phyloP scores from a whole-genome alignment of 1,139 yeast species.

The Zygosaccharomyces sapae region DNA sequence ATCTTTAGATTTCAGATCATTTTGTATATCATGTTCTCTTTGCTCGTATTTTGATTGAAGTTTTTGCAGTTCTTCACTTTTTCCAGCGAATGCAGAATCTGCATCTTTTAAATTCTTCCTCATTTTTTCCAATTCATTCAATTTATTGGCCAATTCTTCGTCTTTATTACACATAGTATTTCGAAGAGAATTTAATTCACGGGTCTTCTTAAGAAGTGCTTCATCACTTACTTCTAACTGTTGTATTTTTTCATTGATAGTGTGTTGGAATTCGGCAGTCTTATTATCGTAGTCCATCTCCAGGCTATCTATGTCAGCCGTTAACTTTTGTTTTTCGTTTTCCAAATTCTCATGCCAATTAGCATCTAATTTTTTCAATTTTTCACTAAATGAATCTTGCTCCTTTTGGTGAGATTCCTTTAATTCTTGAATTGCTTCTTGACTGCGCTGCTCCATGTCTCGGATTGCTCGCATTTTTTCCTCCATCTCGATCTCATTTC shows the following conservation, averaged over 20 bases:
- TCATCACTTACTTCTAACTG: constrained; percentile 2
- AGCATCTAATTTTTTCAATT: constrained; percentile 4
- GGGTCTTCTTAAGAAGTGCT: neutral
- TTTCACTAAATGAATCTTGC: constrained; percentile 3
- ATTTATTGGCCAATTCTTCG: neutral
- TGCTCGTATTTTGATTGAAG: neutral
- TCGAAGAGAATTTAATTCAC: neutral
- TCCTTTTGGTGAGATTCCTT: constrained; percentile 3
- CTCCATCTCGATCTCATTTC: neutral
- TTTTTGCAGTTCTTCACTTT: neutral
- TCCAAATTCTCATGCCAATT: constrained; percentile 11
- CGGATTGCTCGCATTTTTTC: constrained; percentile 2
- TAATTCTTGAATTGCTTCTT: constrained; percentile 7
- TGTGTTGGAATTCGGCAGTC: constrained; percentile 1
- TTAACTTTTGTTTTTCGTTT: constrained; percentile 8
- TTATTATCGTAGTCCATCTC: constrained; percentile 6
- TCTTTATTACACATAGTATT: neutral
- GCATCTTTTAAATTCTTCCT: neutral
- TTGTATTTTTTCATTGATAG: constrained; percentile 1
- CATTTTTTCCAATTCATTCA: neutral
- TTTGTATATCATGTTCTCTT: neutral
- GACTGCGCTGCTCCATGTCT: constrained; percentile 3
- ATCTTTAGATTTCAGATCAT: neutral
- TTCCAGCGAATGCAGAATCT: neutral
- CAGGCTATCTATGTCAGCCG: constrained; percentile 1